These are phyloP conservation scores for Begonia loranthoides DNA, from an alignment of 306 rosid genomes.

Conservation along the genomic window DNA sequence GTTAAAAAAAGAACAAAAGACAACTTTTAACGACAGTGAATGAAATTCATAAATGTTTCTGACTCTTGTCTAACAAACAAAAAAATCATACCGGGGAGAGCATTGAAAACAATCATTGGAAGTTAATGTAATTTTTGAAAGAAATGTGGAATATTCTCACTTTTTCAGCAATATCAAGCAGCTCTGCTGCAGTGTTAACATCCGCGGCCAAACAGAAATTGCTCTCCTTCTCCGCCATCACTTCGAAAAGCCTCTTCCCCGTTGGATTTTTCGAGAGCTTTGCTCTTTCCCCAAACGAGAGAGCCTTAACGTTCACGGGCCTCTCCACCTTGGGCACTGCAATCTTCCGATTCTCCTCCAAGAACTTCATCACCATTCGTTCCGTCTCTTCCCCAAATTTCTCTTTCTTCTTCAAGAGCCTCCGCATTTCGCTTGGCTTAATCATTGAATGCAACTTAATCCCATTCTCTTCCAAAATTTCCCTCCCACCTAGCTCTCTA, in stretches of 20 bases:
- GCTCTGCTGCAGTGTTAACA: slow-evolving; percentile 67
- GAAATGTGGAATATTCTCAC: slow-evolving; percentile 16
- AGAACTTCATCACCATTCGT: slow-evolving; percentile 31
- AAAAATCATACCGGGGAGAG: too few species aligned
- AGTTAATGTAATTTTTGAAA: not conserved
- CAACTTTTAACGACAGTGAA: not conserved
- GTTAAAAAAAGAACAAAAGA: not conserved
- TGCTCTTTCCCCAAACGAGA: slow-evolving; percentile 55
- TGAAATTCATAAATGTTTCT: not conserved
- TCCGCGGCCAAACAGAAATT: slow-evolving; percentile 84
- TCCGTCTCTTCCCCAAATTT: slow-evolving; percentile 57
- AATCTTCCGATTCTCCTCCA: slow-evolving; percentile 71
- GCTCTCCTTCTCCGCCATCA: slow-evolving; percentile 72
- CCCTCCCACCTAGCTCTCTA: slow-evolving; percentile 81
- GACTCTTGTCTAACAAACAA: too few species aligned
- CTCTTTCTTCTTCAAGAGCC: slow-evolving; percentile 60
- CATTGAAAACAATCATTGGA: too few species aligned
- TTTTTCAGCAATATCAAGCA: slow-evolving; percentile 76
- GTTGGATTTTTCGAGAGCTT: slow-evolving; percentile 59
- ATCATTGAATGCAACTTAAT: slow-evolving; percentile 53
- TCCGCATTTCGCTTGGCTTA: slow-evolving; percentile 61
- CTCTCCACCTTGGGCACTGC: slow-evolving; percentile 31
- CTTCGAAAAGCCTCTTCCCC: slow-evolving; percentile 70
- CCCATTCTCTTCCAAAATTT: slow-evolving; percentile 69
- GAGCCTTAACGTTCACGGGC: slow-evolving; percentile 27